Conservation (phyloP, 2,329 filamentous ascomycete species). For the Aspergillus ochraceus region DNA sequence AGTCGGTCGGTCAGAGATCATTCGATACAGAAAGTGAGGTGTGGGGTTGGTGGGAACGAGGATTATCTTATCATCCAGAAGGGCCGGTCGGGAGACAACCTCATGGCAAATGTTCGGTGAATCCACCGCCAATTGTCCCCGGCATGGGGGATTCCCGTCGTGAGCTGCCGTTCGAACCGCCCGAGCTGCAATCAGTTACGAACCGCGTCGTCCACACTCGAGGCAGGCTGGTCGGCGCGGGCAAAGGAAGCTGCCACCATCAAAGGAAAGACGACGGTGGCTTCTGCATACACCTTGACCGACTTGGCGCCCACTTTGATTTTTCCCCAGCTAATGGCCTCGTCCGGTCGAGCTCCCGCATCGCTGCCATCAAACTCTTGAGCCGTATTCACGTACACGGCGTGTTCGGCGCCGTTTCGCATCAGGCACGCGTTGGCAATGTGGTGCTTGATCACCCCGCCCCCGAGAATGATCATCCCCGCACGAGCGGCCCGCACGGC, state of each 20-base stretch:
- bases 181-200: constrained; percentile 9
- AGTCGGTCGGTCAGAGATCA: background rate
- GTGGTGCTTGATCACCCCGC: constrained; percentile 96
- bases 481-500: constrained; percentile 82
- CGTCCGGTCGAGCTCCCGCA: constrained; percentile 89
- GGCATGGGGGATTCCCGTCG: background rate
- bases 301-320: constrained; percentile 85
- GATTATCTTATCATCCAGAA: background rate
- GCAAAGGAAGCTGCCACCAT: constrained; percentile 68
- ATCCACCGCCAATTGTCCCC: background rate
- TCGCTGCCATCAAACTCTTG: constrained; percentile 98
- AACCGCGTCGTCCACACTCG: constrained; percentile 4
- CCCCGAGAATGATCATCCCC: constrained; percentile 93
- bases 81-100: background rate
- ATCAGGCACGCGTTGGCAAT: constrained; percentile 97
- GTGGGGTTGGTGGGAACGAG: background rate
- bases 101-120: background rate
- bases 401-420: constrained; percentile 95
- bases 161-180: background rate
- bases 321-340: constrained; percentile 98
- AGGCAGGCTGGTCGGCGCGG: constrained; percentile 29
- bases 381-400: constrained; percentile 95
- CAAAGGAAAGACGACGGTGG: constrained; percentile 66
- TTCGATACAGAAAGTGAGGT: background rate
- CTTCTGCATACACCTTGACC: constrained; percentile 81